Evolutionary conservation across 495 filamentous ascomycete genomes (phyloP).

Genomic region (Penicillium herquei): DNA sequence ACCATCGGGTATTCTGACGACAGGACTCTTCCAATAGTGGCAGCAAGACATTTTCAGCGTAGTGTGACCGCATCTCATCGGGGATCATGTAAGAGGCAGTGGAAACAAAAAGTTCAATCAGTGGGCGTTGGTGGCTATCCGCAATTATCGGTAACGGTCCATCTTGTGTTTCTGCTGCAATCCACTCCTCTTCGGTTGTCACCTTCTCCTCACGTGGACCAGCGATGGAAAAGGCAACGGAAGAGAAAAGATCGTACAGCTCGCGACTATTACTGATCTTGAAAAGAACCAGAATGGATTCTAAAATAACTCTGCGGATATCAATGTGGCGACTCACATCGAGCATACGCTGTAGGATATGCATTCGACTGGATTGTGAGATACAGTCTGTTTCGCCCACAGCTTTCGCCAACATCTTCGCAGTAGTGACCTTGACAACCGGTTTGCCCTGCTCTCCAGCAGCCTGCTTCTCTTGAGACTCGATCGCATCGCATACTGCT

Average conservation of each 20-base stretch:
- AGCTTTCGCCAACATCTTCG: neutral
- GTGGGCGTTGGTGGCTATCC: neutral
- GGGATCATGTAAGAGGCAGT: neutral
- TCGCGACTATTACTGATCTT: neutral
- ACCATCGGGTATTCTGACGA: neutral
- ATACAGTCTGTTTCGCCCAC: neutral
- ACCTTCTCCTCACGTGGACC: neutral
- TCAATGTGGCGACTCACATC: neutral
- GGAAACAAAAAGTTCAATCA: neutral
- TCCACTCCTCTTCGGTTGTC: neutral
- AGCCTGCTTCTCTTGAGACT: too few species aligned
- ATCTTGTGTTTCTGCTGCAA: neutral
- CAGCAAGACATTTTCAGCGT: neutral
- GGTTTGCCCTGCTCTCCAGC: neutral
- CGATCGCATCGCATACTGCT: neutral
- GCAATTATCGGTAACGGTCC: neutral
- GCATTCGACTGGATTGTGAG: neutral
- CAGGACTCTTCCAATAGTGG: neutral
- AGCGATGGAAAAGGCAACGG: neutral
- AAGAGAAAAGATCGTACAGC: neutral
- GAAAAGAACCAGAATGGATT: neutral
- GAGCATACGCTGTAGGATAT: conserved; percentile 22
- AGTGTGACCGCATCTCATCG: neutral
- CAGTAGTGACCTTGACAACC: neutral
- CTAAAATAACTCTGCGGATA: neutral